A percentile compares a stretch with the other conserved stretches of the same genome.
Evolutionary conservation across 345 rosid species (phyloP).

Genomic region (Murraya paniculata): DNA sequence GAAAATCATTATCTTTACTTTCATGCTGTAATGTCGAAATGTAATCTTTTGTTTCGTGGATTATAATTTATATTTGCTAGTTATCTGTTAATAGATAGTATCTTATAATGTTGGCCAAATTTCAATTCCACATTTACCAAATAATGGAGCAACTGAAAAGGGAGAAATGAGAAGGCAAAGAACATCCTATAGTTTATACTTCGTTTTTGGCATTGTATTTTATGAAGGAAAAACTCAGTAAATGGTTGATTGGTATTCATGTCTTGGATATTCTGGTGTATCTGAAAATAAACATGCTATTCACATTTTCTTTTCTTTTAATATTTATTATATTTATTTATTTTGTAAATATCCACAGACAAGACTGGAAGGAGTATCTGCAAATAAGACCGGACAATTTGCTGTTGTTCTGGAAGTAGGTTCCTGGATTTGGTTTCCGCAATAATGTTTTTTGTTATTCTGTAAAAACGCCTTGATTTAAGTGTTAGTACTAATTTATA

Average conservation of each 20-base stretch:
- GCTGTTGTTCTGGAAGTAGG: conserved; percentile 81
- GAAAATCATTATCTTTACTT: neutral
- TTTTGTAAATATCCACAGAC: conserved; percentile 36
- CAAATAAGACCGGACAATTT: conserved; percentile 53
- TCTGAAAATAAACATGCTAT: neutral
- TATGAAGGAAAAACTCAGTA: neutral
- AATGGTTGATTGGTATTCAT: neutral
- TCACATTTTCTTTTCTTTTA: neutral
- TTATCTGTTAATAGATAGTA: neutral
- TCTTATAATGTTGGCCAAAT: neutral
- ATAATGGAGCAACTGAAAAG: neutral
- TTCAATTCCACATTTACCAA: neutral
- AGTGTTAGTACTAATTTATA: neutral
- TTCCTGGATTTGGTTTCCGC: conserved; percentile 7
- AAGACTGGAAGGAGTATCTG: conserved; percentile 69
- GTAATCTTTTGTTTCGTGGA: neutral
- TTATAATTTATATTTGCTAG: neutral
- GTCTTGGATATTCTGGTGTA: neutral
- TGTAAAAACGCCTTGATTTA: conserved; percentile 3
- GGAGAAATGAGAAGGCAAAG: neutral
- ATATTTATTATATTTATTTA: no score
- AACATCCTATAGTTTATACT: neutral
- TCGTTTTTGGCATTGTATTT: neutral
- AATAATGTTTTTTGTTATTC: neutral
- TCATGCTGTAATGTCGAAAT: neutral